These are phyloP conservation scores for Cornus kousa DNA, from an alignment of 148 eudicot genomes.

Conservation along the genomic window DNA sequence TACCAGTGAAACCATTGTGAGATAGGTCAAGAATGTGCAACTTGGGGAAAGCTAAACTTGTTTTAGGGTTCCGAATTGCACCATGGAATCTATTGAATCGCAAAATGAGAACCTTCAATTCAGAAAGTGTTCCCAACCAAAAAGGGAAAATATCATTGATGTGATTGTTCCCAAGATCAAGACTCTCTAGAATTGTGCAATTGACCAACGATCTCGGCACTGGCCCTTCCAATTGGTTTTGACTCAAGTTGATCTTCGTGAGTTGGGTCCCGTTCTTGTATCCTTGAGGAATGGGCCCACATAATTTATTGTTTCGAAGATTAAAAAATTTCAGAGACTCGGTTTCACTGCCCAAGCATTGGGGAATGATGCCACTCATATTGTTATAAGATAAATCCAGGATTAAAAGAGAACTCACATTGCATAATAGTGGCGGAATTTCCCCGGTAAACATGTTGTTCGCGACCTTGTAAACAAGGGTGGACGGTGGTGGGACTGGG, in stretches of 20 bases:
- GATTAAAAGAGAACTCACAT: constrained; percentile 3
- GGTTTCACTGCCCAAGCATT: constrained; percentile 13
- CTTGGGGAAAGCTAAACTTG: constrained; percentile 7
- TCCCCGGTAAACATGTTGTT: constrained; percentile 26
- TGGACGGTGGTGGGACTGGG: constrained; percentile 17
- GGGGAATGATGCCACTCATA: constrained; percentile 20
- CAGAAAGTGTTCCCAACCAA: too few relatives aligned
- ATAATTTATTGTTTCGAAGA: constrained; percentile 15
- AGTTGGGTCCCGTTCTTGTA: constrained; percentile 7
- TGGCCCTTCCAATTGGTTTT: constrained; percentile 17
- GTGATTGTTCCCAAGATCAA: constrained; percentile 21
- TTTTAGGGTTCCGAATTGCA: neutral
- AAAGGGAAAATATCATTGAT: too few relatives aligned
- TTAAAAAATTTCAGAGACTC: constrained; percentile 2
- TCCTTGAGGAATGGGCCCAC: constrained; percentile 16
- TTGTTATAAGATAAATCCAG: constrained; percentile 28
- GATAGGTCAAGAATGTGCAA: constrained; percentile 45
- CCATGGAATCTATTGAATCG: constrained; percentile 25
- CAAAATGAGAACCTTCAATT: too few relatives aligned
- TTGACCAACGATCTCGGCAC: constrained; percentile 19
- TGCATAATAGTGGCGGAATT: constrained; percentile 26
- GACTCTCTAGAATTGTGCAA: constrained; percentile 29
- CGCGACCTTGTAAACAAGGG: constrained; percentile 1
- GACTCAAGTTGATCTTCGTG: constrained; percentile 9
- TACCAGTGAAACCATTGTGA: constrained; percentile 10